A percentile compares a stretch with the other conserved stretches of the same genome.
phyloP scores from a whole-genome alignment of 108 stramenopile genomes.

The Aurantiochytrium sp. region DNA sequence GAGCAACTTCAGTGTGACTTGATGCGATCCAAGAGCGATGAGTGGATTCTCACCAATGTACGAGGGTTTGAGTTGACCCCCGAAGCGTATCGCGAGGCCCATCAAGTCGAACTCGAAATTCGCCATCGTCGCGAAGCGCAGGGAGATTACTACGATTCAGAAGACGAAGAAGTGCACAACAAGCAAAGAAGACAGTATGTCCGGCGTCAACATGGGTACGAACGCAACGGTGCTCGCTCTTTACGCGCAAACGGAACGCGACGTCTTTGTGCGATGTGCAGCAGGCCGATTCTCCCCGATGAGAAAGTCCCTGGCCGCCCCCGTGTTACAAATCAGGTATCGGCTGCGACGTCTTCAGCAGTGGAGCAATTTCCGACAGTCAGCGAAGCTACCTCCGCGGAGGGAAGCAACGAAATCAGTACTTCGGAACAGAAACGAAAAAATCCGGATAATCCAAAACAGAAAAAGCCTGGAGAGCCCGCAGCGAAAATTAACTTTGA shows the following conservation, averaged over 20 bases:
- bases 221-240: neutral
- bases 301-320: neutral
- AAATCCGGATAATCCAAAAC: neutral
- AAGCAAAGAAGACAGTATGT: neutral
- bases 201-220: neutral
- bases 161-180: neutral
- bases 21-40: neutral
- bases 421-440: neutral
- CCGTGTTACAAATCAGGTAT: too few species aligned
- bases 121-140: neutral
- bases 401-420: neutral
- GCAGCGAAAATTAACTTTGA: neutral
- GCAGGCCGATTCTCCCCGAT: neutral
- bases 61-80: neutral
- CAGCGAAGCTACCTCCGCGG: too few species aligned
- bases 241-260: neutral
- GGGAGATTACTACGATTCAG: neutral
- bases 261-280: neutral
- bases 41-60: neutral
- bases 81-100: neutral
- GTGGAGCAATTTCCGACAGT: too few species aligned
- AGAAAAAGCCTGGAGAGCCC: neutral
- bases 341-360: too few species aligned
- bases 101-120: neutral
- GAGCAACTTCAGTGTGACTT: neutral